These are phyloP conservation scores for Stromatinia cepivora DNA, from an alignment of 2,329 filamentous ascomycete genomes.

Conservation along the genomic window DNA sequence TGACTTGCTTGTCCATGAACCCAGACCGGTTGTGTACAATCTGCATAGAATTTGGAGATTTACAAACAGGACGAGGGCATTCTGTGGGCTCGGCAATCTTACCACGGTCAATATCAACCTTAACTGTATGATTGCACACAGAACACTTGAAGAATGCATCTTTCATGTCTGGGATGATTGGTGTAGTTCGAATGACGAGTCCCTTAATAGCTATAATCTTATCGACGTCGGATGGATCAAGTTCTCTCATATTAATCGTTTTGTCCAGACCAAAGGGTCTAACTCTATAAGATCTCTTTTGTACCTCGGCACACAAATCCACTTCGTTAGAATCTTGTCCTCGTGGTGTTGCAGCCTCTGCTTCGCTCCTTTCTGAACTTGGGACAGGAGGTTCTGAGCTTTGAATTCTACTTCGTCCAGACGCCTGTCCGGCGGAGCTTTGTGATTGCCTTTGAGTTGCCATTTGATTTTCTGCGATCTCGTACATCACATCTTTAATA, in stretches of 20 bases:
- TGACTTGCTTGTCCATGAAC: constrained; percentile 97
- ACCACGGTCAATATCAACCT: constrained; percentile 89
- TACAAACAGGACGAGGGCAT: constrained; percentile 80
- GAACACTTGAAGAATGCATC: constrained; percentile 97
- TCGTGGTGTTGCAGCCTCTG: constrained; percentile 46
- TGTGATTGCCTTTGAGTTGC: constrained; percentile 64
- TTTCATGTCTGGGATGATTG: constrained; percentile 98
- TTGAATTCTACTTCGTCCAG: constrained; percentile 49
- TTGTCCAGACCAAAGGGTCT: constrained; percentile 86
- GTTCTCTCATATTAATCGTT: constrained; percentile 85
- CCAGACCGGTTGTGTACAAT: constrained; percentile 94
- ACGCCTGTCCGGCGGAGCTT: constrained; percentile 51
- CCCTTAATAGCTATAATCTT: constrained; percentile 94
- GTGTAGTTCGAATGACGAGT: constrained; percentile 90
- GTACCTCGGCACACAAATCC: constrained; percentile 74
- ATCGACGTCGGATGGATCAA: constrained; percentile 96
- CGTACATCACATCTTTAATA: constrained; percentile 89
- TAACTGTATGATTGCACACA: constrained; percentile 86
- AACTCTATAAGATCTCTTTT: constrained; percentile 78
- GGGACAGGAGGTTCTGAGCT: constrained; percentile 78
- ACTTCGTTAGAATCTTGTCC: constrained; percentile 53
- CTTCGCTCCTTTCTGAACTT: constrained; percentile 71
- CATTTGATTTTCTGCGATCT: constrained; percentile 80
- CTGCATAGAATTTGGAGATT: constrained; percentile 92
- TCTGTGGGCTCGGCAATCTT: constrained; percentile 93